phyloP scores from a whole-genome alignment of 208 protist genomes.

The Trypanosoma brucei region DNA sequence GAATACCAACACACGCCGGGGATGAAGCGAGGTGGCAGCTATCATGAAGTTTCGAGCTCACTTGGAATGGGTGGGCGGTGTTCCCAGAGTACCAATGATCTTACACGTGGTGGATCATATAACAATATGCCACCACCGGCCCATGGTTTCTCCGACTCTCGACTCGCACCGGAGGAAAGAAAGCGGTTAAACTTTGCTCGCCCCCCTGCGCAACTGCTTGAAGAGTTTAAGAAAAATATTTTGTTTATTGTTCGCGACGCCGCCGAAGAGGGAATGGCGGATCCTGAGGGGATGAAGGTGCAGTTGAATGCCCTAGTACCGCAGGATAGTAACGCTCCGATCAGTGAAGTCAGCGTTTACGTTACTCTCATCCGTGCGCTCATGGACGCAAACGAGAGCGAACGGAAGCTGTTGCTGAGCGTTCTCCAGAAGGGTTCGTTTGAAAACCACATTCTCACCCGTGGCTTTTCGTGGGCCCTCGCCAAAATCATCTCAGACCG shows the following conservation, averaged over 20 bases:
- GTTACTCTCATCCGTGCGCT: conserved; percentile 50
- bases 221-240: conserved; percentile 43
- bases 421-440: conserved; percentile 44
- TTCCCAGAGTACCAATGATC: conserved; percentile 20
- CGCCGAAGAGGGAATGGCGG: conserved; percentile 25
- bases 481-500: conserved; percentile 52
- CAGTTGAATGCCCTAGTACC: conserved; percentile 33
- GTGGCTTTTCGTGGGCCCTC: conserved; percentile 79
- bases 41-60: conserved; percentile 16
- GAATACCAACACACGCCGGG: conserved; percentile 9
- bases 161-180: conserved; percentile 51
- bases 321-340: conserved; percentile 35
- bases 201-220: conserved; percentile 58
- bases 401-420: conserved; percentile 38
- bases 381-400: conserved; percentile 38
- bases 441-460: conserved; percentile 47
- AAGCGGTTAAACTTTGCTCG: conserved; percentile 60
- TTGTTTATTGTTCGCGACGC: conserved; percentile 59
- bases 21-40: conserved; percentile 9
- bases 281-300: conserved; percentile 33
- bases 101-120: conserved; percentile 7
- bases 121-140: conserved; percentile 11
- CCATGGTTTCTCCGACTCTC: neutral
- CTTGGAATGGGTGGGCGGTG: conserved; percentile 11
- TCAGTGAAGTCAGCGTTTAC: conserved; percentile 62